These are phyloP conservation scores for Phaffomyces opuntiae DNA, from an alignment of 805 yeast species.

Conservation along the genomic window DNA sequence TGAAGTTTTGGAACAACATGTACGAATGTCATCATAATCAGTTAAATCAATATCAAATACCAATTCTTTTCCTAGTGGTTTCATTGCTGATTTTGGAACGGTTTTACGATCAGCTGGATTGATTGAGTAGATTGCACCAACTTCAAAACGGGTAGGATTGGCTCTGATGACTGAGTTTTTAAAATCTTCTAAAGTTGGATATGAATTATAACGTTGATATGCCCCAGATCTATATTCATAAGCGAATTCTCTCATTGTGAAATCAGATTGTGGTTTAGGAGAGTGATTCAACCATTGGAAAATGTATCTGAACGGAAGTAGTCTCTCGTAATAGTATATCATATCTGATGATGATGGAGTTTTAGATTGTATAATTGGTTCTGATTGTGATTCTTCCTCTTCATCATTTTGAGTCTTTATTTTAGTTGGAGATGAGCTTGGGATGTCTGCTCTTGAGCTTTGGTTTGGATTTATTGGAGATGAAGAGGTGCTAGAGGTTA, in stretches of 20 bases:
- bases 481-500: conserved; percentile 17
- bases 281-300: conserved; percentile 89
- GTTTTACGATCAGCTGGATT: conserved; percentile 84
- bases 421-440: conserved; percentile 16
- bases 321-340: conserved; percentile 59
- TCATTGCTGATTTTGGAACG: conserved; percentile 68
- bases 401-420: background rate
- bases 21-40: conserved; percentile 89
- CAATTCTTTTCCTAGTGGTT: conserved; percentile 77
- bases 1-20: conserved; percentile 82
- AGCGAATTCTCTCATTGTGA: conserved; percentile 89
- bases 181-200: conserved; percentile 58
- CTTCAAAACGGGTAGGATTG: conserved; percentile 86
- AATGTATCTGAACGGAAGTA: conserved; percentile 72
- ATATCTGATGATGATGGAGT: conserved; percentile 45
- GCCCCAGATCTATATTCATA: conserved; percentile 84
- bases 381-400: conserved; percentile 1
- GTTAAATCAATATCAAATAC: conserved; percentile 97
- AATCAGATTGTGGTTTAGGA: conserved; percentile 64
- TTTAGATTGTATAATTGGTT: conserved; percentile 1
- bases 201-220: conserved; percentile 85
- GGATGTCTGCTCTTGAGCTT: conserved; percentile 5
- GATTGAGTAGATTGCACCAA: conserved; percentile 85
- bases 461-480: conserved; percentile 21
- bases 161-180: conserved; percentile 66